A percentile compares a stretch with the other conserved stretches of the same genome.
Evolutionary conservation across 75 land plant species (phyloP).

Genomic region (Pinus tabuliformis): DNA sequence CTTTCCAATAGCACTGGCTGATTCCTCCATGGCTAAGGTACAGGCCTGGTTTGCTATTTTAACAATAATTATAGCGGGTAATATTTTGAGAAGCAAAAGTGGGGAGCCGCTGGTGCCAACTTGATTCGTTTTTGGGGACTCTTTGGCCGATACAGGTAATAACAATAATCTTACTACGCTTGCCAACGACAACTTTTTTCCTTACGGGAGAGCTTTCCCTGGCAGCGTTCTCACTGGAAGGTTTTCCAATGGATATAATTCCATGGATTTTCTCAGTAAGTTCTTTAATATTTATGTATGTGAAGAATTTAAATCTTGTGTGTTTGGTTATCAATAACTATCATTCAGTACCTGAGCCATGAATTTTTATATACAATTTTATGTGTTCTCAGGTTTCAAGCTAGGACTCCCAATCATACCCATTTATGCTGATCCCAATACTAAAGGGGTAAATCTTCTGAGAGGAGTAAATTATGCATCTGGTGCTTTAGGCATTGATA

Average conservation of each 20-base stretch:
- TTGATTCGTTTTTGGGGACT: slow-evolving; percentile 34
- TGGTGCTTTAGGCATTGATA: slow-evolving; percentile 30
- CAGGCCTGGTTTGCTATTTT: background rate
- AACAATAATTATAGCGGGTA: background rate
- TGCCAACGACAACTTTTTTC: slow-evolving; percentile 25
- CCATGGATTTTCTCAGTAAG: slow-evolving; percentile 24
- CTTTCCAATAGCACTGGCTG: background rate
- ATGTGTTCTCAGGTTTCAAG: slow-evolving; percentile 5
- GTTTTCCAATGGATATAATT: slow-evolving; percentile 27
- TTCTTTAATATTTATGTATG: background rate
- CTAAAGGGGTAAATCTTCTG: slow-evolving; percentile 25
- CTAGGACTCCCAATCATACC: slow-evolving; percentile 25
- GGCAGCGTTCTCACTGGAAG: slow-evolving; percentile 24
- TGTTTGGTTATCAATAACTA: too few species aligned
- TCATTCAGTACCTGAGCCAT: too few species aligned
- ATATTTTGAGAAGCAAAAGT: background rate
- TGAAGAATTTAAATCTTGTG: background rate
- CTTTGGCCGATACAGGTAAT: slow-evolving; percentile 33
- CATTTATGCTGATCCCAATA: slow-evolving; percentile 13
- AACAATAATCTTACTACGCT: slow-evolving; percentile 31
- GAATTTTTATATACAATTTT: too few species aligned
- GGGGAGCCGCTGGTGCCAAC: slow-evolving; percentile 21
- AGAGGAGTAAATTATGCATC: slow-evolving; percentile 49
- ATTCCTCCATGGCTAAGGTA: background rate
- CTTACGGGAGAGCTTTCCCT: slow-evolving; percentile 30